Percentiles rank a stretch among this genome's conserved stretches.
Evolutionary conservation across 2,329 filamentous ascomycete genomes (phyloP).

Genomic region (Arthroderma sp.): DNA sequence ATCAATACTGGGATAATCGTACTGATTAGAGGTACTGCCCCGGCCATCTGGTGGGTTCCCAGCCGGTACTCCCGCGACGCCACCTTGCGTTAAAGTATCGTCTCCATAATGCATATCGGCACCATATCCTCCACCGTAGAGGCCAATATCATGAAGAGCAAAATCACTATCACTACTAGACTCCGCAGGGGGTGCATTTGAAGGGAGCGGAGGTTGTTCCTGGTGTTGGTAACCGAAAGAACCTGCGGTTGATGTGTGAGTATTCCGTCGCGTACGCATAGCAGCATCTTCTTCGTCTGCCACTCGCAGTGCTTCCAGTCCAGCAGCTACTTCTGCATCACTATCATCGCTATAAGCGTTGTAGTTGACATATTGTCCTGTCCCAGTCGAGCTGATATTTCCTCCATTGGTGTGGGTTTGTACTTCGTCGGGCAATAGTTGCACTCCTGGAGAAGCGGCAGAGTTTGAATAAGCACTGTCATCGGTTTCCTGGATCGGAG

Average conservation of each 20-base stretch:
- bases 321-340: constrained; percentile 76
- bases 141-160: constrained; percentile 57
- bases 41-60: constrained; percentile 3
- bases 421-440: constrained; percentile 33
- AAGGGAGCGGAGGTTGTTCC: constrained; percentile 16
- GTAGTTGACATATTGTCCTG: constrained; percentile 36
- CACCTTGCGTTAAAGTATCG: constrained; percentile 19
- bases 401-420: constrained; percentile 41
- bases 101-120: constrained; percentile 51
- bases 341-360: constrained; percentile 57
- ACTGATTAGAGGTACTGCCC: constrained; percentile 24
- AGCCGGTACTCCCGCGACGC: neutral
- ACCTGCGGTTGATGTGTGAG: constrained; percentile 40
- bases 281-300: constrained; percentile 65
- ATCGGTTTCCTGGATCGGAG: constrained; percentile 14
- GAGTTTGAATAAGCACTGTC: constrained; percentile 16
- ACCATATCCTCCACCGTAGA: constrained; percentile 61
- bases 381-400: constrained; percentile 34
- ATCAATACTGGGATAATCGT: constrained; percentile 30
- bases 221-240: constrained; percentile 32
- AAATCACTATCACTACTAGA: constrained; percentile 60
- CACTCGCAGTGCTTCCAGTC: constrained; percentile 69
- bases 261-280: constrained; percentile 48
- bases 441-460: constrained; percentile 20
- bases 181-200: constrained; percentile 13